phyloP scores from a whole-genome alignment of 495 filamentous ascomycete species.

The Xylona heveae region DNA sequence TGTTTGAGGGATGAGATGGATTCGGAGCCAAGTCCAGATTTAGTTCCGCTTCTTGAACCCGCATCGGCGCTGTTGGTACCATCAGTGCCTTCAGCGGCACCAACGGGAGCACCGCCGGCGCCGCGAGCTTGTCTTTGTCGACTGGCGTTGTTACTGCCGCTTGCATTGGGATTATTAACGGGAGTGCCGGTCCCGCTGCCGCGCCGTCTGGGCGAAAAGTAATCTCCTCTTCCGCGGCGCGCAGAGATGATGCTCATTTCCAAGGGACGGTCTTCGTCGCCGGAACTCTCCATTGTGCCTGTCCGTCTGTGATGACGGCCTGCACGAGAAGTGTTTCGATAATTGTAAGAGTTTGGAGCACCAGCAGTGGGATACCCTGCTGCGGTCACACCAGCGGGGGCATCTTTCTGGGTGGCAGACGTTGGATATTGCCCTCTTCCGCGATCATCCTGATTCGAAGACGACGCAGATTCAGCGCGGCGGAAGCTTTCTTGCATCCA shows the following conservation, averaged over 20 bases:
- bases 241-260: slow-evolving; percentile 43
- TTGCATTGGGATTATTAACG: slow-evolving; percentile 12
- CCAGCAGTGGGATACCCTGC: slow-evolving; percentile 2
- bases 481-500: slow-evolving; percentile 65
- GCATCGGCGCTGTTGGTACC: background rate
- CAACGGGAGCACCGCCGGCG: background rate
- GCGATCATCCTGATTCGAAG: background rate
- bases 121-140: background rate
- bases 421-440: too few species aligned
- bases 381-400: background rate
- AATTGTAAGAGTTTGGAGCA: slow-evolving; percentile 2
- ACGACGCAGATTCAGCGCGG: slow-evolving; percentile 17
- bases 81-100: background rate
- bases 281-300: slow-evolving; percentile 43
- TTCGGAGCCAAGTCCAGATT: background rate
- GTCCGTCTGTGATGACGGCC: slow-evolving; percentile 17
- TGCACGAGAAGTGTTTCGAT: slow-evolving; percentile 19
- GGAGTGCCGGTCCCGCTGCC: slow-evolving; percentile 1
- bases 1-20: too few species aligned
- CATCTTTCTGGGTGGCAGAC: background rate
- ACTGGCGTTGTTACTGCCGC: background rate
- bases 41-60: background rate
- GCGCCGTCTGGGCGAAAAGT: background rate
- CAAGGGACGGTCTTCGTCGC: slow-evolving; percentile 56
- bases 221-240: slow-evolving; percentile 12